Conservation (phyloP, 1,139 yeast genomes). For the Nakaseomyces kungkrabaensis region DNA sequence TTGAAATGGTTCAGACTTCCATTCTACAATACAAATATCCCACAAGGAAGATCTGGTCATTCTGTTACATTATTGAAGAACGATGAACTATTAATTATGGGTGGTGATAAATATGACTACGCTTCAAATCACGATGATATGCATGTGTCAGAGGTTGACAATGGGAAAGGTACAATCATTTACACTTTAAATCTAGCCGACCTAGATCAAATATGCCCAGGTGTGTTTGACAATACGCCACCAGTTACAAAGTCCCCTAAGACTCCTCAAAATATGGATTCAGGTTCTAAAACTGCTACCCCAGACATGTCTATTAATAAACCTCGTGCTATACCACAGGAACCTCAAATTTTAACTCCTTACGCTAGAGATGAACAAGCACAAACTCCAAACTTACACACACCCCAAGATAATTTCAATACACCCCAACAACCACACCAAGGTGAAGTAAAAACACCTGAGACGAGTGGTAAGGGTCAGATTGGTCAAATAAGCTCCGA, state of each 20-base stretch:
- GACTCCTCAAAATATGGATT: neutral
- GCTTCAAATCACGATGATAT: constrained; percentile 38
- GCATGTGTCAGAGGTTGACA: constrained; percentile 40
- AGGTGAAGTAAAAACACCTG: neutral
- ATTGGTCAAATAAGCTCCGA: neutral
- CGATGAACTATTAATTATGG: constrained; percentile 73
- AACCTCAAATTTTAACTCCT: constrained; percentile 1
- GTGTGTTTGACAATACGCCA: constrained; percentile 19
- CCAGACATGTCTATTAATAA: neutral
- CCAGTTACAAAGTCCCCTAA: constrained; percentile 3
- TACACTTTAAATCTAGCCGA: constrained; percentile 48
- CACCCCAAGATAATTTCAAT: neutral
- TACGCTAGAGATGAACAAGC: neutral
- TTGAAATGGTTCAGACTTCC: constrained; percentile 64
- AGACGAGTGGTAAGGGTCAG: neutral
- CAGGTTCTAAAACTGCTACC: neutral
- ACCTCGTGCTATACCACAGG: neutral
- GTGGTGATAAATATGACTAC: constrained; percentile 74
- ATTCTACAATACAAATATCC: constrained; percentile 41
- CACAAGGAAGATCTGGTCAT: constrained; percentile 92
- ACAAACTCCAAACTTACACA: neutral
- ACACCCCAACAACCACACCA: neutral
- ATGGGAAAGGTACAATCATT: constrained; percentile 48
- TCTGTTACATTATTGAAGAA: constrained; percentile 61
- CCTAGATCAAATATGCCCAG: constrained; percentile 30